phyloP scores from a whole-genome alignment of 345 rosid species.

The Microthlaspi erraticum region DNA sequence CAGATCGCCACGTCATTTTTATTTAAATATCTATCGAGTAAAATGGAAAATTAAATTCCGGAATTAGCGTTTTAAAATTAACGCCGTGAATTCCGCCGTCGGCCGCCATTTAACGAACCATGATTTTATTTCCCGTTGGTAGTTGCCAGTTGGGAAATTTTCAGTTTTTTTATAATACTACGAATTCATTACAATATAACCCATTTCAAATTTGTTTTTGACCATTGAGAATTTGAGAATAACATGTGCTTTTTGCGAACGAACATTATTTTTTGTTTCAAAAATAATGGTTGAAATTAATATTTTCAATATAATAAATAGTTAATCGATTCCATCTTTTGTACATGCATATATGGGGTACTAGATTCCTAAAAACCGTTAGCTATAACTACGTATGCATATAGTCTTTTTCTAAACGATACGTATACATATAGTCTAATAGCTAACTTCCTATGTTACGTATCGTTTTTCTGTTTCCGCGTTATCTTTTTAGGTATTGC shows the following conservation, averaged over 20 bases:
- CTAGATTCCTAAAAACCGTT: background rate
- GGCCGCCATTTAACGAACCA: slow-evolving; percentile 34
- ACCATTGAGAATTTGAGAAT: too few species aligned
- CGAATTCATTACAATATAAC: background rate
- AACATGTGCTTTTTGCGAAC: background rate
- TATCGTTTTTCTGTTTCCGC: slow-evolving; percentile 23
- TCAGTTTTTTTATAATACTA: background rate
- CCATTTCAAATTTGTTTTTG: too few species aligned
- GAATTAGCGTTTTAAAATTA: background rate
- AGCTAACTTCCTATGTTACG: slow-evolving; percentile 9
- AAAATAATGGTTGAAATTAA: too few species aligned
- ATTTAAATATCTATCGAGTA: background rate
- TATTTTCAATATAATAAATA: too few species aligned
- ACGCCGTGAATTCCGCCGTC: slow-evolving; percentile 44
- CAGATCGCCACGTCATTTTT: slow-evolving; percentile 26
- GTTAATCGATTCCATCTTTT: slow-evolving; percentile 15
- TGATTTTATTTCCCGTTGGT: slow-evolving; percentile 14
- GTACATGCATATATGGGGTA: background rate
- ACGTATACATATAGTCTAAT: background rate
- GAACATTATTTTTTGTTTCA: background rate
- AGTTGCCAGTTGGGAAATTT: slow-evolving; percentile 33
- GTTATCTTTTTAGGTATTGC: slow-evolving; percentile 13
- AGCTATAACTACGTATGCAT: background rate
- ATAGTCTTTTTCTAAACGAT: background rate
- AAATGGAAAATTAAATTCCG: background rate